Base-by-base conservation (phyloP, 2,329 filamentous ascomycete species). In the Verticillium tricorpus region DNA sequence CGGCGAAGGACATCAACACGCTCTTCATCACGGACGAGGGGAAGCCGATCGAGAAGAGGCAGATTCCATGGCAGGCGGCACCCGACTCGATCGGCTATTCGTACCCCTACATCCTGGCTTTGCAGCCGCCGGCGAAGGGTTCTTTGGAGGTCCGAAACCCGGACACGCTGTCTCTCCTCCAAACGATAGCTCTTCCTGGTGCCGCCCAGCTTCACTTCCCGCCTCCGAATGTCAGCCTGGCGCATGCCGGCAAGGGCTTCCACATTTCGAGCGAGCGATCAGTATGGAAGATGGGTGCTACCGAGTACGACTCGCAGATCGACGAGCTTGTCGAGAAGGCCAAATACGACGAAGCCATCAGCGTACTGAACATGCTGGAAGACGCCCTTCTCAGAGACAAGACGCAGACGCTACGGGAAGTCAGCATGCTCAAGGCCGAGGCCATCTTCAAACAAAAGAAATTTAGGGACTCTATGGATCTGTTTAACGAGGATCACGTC, bases 1-100 rank as follows among this genome's bases (percentile, higher is more conserved):
- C n/a, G n/a, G 92, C 94, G n/a, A 97, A 96, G 74, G 95, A 99
- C 69, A 92, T 97, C 69, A 96, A 97, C 73, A 96, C 93, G 1
- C 79, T 97, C 59, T 99, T 99, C 73, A 90, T 97, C 67, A 89
- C 95, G 62, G 85, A 89, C 12, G 84, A 92, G 34, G 95, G 93
- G 5, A 93, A 92, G 67, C 84, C 93, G 0, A 73, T 96, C 37
- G 89, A 93, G 55, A 92, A 91, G 74, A 84, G 90, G 61, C 93
- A 98, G 72, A 88, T 99, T n/a, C 93, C 93, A 1, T 99, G 95
- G 95, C 85, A 88, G 52, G 82, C 86, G 37, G 92, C 94, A 1
- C 96, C 95, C 1, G 93, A 97, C 69, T 89, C 89, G 61, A 89
- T 99, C 63, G 95, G 94, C 25, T 99, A 97, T 74, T 97, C 93